Evolutionary conservation across 148 eudicot genomes (phyloP), one percentile per base, ranked within the genome.

Genomic region (Amaranthus hypochondriacus): DNA sequence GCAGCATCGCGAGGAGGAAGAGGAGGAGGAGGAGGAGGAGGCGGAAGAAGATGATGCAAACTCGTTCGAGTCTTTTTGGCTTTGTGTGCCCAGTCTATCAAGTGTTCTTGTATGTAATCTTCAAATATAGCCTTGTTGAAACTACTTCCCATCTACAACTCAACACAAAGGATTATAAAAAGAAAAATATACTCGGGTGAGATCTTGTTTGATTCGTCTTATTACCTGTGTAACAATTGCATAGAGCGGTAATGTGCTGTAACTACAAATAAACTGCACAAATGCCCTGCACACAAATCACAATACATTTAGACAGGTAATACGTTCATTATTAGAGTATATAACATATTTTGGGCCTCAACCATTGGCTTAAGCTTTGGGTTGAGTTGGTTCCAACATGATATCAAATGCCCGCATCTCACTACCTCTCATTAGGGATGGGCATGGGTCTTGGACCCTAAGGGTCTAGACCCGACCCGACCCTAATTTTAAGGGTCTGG

Each of bases 241-340:
- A 55, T 78, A 84, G 5, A 84, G 80, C 12, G 86, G 86, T 62
- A 84, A 74, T 48, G 86, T 84, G 75, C 86, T 84, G 70, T 84
- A 81, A 78, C 86, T 78, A 69, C 84, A 81, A 2, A 84, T 56
- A 18, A 84, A 68, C 60, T 84, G 86, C 74, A 84, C 79, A 54
- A 84, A 79, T 42, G 81, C 79, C 86, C 86, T 84, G 85, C 73
- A 73, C 0, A 69, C 46, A 28, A 28, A 28, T 28, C 39, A 28
- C 39, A 28, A 28, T 28, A 28, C 39, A 28, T 28, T 28, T 28
- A 28, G 39, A 28, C 39, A 28, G 0, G 39, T 28, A 28, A 28
- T 28, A 28, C 2, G 39, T 28, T 28, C 39, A 28, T 28, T 28
- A 28, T 28, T 28, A 28, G 39, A 28, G 39, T 28, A 28, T 28